A percentile compares a stretch with the other conserved stretches of the same genome.
Evolutionary conservation across 73 alveolate genomes (phyloP).

Genomic region (Urostyla sp.): DNA sequence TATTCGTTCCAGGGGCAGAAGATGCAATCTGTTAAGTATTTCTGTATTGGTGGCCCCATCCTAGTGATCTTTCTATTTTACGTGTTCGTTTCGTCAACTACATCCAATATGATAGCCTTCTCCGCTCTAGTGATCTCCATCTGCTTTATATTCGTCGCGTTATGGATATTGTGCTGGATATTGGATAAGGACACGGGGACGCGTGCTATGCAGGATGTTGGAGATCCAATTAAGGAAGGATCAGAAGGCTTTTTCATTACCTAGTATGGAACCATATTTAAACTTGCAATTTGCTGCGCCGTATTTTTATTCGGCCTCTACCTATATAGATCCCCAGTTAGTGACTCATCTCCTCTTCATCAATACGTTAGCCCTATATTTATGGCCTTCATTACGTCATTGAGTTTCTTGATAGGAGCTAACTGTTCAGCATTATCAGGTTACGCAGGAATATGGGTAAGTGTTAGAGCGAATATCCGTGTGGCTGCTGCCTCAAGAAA

Average conservation of each 20-base stretch:
- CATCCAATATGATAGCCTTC: conserved; percentile 31
- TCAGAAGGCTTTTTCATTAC: conserved; percentile 87
- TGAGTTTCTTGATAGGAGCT: conserved; percentile 83
- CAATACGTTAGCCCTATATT: conserved; percentile 60
- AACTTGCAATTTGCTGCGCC: conserved; percentile 68
- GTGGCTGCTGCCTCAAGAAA: conserved; percentile 85
- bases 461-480: conserved; percentile 87
- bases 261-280: conserved; percentile 79
- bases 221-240: conserved; percentile 84
- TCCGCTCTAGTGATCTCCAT: conserved; percentile 45
- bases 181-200: conserved; percentile 69
- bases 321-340: conserved; percentile 62
- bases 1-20: conserved; percentile 17
- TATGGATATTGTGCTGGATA: conserved; percentile 52
- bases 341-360: conserved; percentile 51
- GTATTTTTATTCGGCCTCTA: conserved; percentile 63
- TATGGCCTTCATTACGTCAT: conserved; percentile 68
- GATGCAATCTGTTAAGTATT: conserved; percentile 27
- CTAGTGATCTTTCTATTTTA: conserved; percentile 18
- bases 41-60: conserved; percentile 10
- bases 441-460: conserved; percentile 90
- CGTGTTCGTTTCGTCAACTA: conserved; percentile 30
- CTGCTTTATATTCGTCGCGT: conserved; percentile 20
- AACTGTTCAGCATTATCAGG: conserved; percentile 84
- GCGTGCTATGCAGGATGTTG: conserved; percentile 74